These are phyloP conservation scores for Intubia oerlemansii DNA, from an alignment of 2,329 filamentous ascomycete species.

Conservation along the genomic window DNA sequence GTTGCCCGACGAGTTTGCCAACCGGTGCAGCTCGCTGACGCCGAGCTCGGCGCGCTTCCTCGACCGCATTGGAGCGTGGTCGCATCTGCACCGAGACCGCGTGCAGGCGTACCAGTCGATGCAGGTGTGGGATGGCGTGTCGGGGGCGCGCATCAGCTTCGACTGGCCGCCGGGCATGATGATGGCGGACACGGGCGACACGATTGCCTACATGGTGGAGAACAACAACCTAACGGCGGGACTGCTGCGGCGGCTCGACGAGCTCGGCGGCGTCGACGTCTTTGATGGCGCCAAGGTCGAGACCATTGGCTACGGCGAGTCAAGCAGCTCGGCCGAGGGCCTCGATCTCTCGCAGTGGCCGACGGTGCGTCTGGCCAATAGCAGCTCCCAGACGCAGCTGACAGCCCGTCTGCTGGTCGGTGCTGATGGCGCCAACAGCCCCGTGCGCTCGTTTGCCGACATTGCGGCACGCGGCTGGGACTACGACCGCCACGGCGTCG, in stretches of 20 bases:
- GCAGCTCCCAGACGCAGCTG: conserved; percentile 30
- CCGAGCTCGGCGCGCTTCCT: conserved; percentile 72
- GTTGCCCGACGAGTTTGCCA: conserved; percentile 54
- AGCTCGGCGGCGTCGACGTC: conserved; percentile 46
- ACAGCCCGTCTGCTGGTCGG: conserved; percentile 78
- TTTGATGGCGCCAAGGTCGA: conserved; percentile 62
- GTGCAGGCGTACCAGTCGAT: conserved; percentile 85
- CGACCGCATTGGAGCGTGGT: conserved; percentile 67
- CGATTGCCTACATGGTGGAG: conserved; percentile 91
- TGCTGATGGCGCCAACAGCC: conserved; percentile 87
- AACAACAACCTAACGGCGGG: conserved; percentile 74
- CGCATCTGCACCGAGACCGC: conserved; percentile 47
- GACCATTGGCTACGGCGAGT: conserved; percentile 51
- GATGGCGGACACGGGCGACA: conserved; percentile 20
- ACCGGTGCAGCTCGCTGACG: conserved; percentile 88
- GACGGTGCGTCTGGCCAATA: conserved; percentile 43
- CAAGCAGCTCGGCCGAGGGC: conserved; percentile 13
- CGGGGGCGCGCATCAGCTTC: conserved; percentile 73
- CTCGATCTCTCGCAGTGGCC: conserved; percentile 77
- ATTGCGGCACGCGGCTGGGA: conserved; percentile 84
- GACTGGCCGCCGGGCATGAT: conserved; percentile 39
- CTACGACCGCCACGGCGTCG: conserved; percentile 74
- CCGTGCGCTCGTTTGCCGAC: conserved; percentile 71
- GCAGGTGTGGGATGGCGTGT: conserved; percentile 96
- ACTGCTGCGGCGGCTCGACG: conserved; percentile 48